Conservation (phyloP, 176 grass and related monocot species). For the Oryza glaberrima region DNA sequence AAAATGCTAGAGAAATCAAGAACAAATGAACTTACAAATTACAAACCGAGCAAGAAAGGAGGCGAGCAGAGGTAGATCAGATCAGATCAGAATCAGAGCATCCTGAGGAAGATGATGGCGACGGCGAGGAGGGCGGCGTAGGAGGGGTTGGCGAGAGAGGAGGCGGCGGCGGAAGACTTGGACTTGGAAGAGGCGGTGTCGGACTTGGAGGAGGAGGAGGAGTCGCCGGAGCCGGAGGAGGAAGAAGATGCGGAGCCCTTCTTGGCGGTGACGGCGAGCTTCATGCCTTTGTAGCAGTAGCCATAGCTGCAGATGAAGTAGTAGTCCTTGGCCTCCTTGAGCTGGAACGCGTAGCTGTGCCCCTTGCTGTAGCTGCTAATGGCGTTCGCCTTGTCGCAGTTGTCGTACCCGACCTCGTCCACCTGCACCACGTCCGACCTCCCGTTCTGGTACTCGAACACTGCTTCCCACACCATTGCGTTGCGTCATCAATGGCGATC, state of each 20-base stretch:
- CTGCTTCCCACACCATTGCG: slow-evolving; percentile 20
- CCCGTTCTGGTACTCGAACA: slow-evolving; percentile 88
- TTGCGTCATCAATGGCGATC: background rate
- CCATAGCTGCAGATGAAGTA: slow-evolving; percentile 99
- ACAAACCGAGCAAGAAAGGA: background rate
- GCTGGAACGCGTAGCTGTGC: slow-evolving; percentile 76
- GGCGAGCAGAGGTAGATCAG: background rate
- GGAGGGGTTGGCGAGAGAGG: background rate
- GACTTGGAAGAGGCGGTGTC: background rate
- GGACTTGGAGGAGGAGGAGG: slow-evolving; percentile 5
- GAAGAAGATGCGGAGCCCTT: slow-evolving; percentile 16
- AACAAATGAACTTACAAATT: background rate
- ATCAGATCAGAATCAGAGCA: slow-evolving; percentile 2
- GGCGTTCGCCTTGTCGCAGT: slow-evolving; percentile 75
- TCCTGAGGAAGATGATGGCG: background rate
- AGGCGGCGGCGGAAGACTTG: background rate
- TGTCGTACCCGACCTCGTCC: slow-evolving; percentile 79
- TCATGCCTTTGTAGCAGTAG: slow-evolving; percentile 96
- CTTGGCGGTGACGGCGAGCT: slow-evolving; percentile 72
- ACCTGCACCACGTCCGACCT: slow-evolving; percentile 85
- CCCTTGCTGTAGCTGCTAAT: slow-evolving; percentile 93
- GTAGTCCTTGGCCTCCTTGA: slow-evolving; percentile 89
- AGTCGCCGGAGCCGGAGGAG: background rate
- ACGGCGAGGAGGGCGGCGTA: background rate
- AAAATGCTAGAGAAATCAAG: background rate